These are phyloP conservation scores for Apophysomyces elegans DNA, from an alignment of 371 early-diverging fungal species.

Conservation along the genomic window DNA sequence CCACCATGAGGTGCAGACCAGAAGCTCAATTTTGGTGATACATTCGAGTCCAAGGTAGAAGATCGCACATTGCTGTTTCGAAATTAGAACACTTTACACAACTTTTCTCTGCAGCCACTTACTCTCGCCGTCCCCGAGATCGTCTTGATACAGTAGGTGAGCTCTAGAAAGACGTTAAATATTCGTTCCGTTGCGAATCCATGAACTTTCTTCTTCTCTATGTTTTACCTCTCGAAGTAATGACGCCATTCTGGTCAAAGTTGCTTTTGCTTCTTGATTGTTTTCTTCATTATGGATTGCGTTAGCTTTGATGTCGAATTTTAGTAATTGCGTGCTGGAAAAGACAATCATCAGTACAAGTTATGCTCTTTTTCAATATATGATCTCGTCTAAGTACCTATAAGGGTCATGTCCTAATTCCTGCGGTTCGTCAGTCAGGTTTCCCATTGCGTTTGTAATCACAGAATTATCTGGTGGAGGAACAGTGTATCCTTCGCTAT, in stretches of 20 bases:
- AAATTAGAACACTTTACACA: background rate
- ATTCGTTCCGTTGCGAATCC: background rate
- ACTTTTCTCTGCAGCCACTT: constrained; percentile 1
- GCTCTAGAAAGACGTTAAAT: constrained; percentile 11
- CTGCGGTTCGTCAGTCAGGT: background rate
- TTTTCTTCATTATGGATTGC: constrained; percentile 17
- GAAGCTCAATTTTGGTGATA: constrained; percentile 17
- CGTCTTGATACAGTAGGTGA: constrained; percentile 31
- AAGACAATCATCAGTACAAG: background rate
- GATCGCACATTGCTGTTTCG: background rate
- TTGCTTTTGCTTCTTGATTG: constrained; percentile 23
- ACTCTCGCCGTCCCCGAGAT: constrained; percentile 49
- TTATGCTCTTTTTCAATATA: background rate
- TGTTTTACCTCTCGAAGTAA: constrained; percentile 26
- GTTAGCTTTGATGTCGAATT: constrained; percentile 24
- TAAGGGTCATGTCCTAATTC: background rate
- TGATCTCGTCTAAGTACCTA: background rate
- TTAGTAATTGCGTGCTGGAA: constrained; percentile 16
- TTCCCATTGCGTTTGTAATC: constrained; percentile 29
- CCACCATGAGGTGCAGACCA: background rate
- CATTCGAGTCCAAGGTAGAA: background rate
- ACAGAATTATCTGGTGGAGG: constrained; percentile 45
- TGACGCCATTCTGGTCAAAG: constrained; percentile 24
- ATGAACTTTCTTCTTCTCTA: background rate
- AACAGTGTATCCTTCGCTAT: constrained; percentile 49